Evolutionary conservation across 257 asterid genomes (phyloP), one percentile per base, ranked within the genome.

Genomic region (Hygrophila difformis): DNA sequence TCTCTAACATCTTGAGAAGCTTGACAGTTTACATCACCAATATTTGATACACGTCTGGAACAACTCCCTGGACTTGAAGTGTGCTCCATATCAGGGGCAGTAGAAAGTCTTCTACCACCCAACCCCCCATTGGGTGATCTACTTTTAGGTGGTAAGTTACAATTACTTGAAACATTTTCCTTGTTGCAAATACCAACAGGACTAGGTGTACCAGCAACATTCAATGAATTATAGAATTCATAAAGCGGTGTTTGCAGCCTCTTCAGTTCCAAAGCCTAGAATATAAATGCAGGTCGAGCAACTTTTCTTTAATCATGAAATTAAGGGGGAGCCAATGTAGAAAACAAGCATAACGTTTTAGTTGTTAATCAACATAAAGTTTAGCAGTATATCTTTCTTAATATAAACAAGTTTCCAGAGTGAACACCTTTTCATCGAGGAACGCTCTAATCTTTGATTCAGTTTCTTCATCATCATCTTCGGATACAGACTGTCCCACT

Each of bases 231-330:
- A 60, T 80, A 81, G 68, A 91, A 87, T 60, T 82, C 93, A 64
- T 78, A 91, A 58, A 91, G 76, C 42, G 99, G 99, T 16, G 87
- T 74, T 52, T 87, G 95, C 74, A 91, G 86, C 78, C 75, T 91
- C 73, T 72, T 87, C 63, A 91, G 68, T 45, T 91, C 99, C 51
- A 74, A 48, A 56, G 95, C 99, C 99, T 91, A 53, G 60, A 70
- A 23, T 5, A 33, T 9, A 33, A 5, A 33, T 12, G 12, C 6
- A 33, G 37, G 6, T 33, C 10, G 37, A 33, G 12, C 10, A 0
- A 33, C 12, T 33, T 33, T 12, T 10, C 2, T 31, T 33, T 10
- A 33, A 9, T 33, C 10, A n/a, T 2, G 24, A 36, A 36, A 19
- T 1, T 34, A 14, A 31, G 37, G 37, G 37, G 10, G 37, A 33